phyloP scores from a whole-genome alignment of 2,329 filamentous ascomycete genomes.

The Biscogniauxia marginata region DNA sequence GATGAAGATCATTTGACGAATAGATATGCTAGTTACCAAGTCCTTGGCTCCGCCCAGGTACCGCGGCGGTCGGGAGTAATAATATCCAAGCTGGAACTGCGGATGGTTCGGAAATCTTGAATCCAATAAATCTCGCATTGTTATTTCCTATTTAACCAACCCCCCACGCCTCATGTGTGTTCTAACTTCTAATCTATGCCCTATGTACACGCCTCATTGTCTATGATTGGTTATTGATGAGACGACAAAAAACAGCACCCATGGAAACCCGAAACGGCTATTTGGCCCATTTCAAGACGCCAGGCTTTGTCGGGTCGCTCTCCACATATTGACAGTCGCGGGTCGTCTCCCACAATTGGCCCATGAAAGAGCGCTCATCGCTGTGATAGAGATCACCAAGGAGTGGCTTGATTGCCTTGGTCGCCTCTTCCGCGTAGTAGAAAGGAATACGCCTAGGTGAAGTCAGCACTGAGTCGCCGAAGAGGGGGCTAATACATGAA shows the following conservation, averaged over 20 bases:
- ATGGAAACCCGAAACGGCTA: slow-evolving; percentile 2
- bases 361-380: slow-evolving; percentile 35
- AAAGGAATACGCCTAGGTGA: slow-evolving; percentile 44
- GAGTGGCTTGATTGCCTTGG: slow-evolving; percentile 45
- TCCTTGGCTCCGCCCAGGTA: too few species aligned
- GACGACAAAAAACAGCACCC: background rate
- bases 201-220: background rate
- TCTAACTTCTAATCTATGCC: background rate
- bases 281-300: slow-evolving; percentile 26
- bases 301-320: slow-evolving; percentile 26
- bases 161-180: background rate
- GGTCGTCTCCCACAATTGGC: slow-evolving; percentile 33
- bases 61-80: background rate
- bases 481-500: background rate
- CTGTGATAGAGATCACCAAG: slow-evolving; percentile 47
- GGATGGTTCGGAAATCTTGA: background rate
- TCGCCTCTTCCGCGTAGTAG: slow-evolving; percentile 52
- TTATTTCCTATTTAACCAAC: background rate
- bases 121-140: background rate
- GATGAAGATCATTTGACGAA: background rate
- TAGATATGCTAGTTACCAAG: background rate
- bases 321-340: slow-evolving; percentile 36
- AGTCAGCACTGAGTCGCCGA: slow-evolving; percentile 5
- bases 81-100: background rate
- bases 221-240: background rate